Evolutionary conservation across 1,284 basidiomycete species (phyloP).

Genomic region (Flammula alnicola): DNA sequence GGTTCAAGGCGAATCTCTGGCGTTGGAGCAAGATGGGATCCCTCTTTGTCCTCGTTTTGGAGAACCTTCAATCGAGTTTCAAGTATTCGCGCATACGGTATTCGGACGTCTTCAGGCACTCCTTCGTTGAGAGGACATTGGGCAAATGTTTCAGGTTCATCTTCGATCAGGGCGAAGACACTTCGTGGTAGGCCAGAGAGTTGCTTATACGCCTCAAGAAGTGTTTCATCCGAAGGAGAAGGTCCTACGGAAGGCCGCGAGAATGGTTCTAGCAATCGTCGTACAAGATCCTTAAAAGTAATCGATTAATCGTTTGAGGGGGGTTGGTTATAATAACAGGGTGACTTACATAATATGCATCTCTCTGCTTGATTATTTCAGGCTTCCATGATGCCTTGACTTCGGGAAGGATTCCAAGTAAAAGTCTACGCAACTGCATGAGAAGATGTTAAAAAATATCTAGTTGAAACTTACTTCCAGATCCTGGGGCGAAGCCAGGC

Average conservation of each 20-base stretch:
- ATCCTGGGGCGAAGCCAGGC: slow-evolving; percentile 72
- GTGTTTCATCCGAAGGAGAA: slow-evolving; percentile 48
- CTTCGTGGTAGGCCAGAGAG: slow-evolving; percentile 59
- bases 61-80: slow-evolving; percentile 58
- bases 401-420: slow-evolving; percentile 63
- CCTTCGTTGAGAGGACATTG: slow-evolving; percentile 60
- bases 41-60: slow-evolving; percentile 32
- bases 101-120: slow-evolving; percentile 51
- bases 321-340: neutral
- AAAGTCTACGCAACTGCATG: slow-evolving; percentile 49
- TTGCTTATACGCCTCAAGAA: slow-evolving; percentile 58
- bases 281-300: slow-evolving; percentile 65
- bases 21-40: slow-evolving; percentile 28
- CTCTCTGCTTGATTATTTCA: slow-evolving; percentile 62
- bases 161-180: slow-evolving; percentile 55
- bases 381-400: slow-evolving; percentile 62
- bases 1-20: slow-evolving; percentile 63
- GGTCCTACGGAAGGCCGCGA: slow-evolving; percentile 48
- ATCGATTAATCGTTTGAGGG: neutral
- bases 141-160: slow-evolving; percentile 50
- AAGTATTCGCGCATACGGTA: slow-evolving; percentile 54
- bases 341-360: slow-evolving; percentile 68
- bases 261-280: slow-evolving; percentile 62
- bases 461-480: slow-evolving; percentile 63
- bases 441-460: slow-evolving; percentile 1